Percentiles rank a stretch among this genome's conserved stretches.
Evolutionary conservation across 257 asterid genomes (phyloP).

Genomic region (Solanum okadae): DNA sequence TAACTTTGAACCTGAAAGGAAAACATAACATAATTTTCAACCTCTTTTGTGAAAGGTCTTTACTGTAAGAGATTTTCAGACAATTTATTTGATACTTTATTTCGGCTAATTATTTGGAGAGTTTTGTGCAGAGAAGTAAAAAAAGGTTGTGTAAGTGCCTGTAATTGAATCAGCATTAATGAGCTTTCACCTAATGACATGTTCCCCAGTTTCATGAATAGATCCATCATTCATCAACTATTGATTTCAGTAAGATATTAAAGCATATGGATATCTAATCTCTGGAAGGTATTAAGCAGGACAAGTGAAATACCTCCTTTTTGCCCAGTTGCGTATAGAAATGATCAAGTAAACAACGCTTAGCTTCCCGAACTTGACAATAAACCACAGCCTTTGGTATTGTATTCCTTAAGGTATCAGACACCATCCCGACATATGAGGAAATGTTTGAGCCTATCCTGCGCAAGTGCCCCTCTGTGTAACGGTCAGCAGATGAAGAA

Average conservation of each 20-base stretch:
- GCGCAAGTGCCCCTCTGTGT: conserved; percentile 22
- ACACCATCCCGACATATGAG: conserved; percentile 26
- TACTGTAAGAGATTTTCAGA: neutral
- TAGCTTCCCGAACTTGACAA: conserved; percentile 39
- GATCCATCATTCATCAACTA: neutral
- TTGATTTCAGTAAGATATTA: neutral
- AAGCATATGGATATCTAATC: neutral
- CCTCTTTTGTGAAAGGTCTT: neutral
- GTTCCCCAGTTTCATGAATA: neutral
- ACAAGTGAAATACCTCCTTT: conserved; percentile 16
- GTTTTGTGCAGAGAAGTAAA: neutral
- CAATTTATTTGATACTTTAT: neutral
- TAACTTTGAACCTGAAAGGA: neutral
- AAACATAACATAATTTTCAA: neutral
- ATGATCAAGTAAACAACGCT: conserved; percentile 23
- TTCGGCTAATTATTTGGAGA: neutral
- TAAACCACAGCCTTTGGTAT: conserved; percentile 39
- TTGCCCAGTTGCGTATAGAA: conserved; percentile 30
- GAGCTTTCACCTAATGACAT: neutral
- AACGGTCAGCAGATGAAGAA: conserved; percentile 21
- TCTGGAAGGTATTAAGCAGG: neutral
- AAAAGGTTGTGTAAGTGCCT: neutral
- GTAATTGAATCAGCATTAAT: neutral
- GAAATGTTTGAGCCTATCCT: conserved; percentile 31
- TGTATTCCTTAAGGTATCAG: conserved; percentile 19